Evolutionary conservation across 2,329 filamentous ascomycete species (phyloP).

Genomic region (Aspergillus sp.): DNA sequence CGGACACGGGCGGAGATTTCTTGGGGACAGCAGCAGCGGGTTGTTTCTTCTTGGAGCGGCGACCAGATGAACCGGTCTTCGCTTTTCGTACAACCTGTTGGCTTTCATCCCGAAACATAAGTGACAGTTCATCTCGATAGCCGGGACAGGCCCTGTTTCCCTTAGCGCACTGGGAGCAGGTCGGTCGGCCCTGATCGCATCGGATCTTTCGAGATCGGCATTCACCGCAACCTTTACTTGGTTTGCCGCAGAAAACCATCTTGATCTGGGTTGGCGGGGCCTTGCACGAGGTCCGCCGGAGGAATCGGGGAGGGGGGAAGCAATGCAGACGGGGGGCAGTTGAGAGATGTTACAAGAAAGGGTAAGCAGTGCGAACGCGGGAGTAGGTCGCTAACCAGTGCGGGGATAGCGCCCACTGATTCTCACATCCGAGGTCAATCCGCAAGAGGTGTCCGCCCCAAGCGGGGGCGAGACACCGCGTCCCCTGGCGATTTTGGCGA

Average conservation of each 20-base stretch:
- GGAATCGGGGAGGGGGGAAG: not conserved
- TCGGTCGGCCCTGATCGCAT: conserved; percentile 61
- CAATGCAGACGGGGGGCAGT: not conserved
- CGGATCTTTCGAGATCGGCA: conserved; percentile 46
- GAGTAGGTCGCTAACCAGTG: not conserved
- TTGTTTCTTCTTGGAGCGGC: conserved; percentile 17
- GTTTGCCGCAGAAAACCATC: conserved; percentile 46
- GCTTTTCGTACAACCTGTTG: conserved; percentile 60
- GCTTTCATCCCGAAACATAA: conserved; percentile 68
- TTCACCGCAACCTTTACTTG: conserved; percentile 46
- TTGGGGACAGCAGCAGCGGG: not conserved
- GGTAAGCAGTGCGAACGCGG: conserved; percentile 17
- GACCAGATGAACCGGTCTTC: conserved; percentile 40
- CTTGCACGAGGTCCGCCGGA: conserved; percentile 4
- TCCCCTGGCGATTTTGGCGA: too few relatives aligned
- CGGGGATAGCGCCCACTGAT: not conserved
- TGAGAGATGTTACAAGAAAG: conserved; percentile 11
- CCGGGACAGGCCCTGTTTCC: conserved; percentile 62
- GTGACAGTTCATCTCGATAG: conserved; percentile 63
- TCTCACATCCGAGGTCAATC: not conserved
- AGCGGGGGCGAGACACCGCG: not conserved
- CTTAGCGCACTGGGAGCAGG: conserved; percentile 63
- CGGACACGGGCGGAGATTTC: conserved; percentile 14
- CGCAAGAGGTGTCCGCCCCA: not conserved
- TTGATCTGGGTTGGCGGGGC: conserved; percentile 11